Conservation (phyloP, 768 basidiomycete species). For the Auriscalpium microsporum region DNA sequence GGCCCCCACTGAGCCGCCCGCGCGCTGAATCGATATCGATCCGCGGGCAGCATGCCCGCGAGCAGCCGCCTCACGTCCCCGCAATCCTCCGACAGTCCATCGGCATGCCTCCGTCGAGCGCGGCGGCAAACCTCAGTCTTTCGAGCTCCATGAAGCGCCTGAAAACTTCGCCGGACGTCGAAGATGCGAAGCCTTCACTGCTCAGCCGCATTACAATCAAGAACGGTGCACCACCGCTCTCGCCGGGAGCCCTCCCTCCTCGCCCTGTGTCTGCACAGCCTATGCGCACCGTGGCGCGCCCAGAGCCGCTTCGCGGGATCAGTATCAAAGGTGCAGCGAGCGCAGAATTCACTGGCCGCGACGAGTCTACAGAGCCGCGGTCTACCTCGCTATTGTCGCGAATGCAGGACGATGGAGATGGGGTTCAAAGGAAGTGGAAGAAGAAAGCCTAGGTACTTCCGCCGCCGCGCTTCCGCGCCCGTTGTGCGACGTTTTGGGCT, state of each 20-base stretch:
- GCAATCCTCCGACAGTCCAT: not conserved
- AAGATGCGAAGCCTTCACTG: conserved; percentile 5
- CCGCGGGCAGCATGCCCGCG: conserved; percentile 4
- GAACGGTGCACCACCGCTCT: not conserved
- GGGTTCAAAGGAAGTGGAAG: not conserved
- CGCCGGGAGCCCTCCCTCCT: too few species aligned
- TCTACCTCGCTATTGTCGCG: conserved; percentile 9
- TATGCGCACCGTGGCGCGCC: too few species aligned
- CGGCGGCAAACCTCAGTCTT: not conserved
- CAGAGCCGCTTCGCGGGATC: conserved; percentile 1
- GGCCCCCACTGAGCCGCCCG: not conserved
- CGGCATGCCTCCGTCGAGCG: too few species aligned
- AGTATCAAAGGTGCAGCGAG: conserved; percentile 14
- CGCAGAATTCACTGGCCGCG: not conserved
- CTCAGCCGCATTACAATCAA: conserved; percentile 6
- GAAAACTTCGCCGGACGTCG: not conserved
- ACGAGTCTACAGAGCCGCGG: not conserved
- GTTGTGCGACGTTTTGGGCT: too few species aligned
- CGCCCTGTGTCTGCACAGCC: too few species aligned
- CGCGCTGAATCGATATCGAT: conserved; percentile 3
- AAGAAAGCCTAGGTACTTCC: not conserved
- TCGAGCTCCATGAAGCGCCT: not conserved
- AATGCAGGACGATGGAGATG: conserved; percentile 5
- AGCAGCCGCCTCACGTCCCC: conserved; percentile 2
- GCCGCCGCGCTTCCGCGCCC: not conserved